Conservation (phyloP, 345 rosid species). For the Schrenkiella parvula region DNA sequence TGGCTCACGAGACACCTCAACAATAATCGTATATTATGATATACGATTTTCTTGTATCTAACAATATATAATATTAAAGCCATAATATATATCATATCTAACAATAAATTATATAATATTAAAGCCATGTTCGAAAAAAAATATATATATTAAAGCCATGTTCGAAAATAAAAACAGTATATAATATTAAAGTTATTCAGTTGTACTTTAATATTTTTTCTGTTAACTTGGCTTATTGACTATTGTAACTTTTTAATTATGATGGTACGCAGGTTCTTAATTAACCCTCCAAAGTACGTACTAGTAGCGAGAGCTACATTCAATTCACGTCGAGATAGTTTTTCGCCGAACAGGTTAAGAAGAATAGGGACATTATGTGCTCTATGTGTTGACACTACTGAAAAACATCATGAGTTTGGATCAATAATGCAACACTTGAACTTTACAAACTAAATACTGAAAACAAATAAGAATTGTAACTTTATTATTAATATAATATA, state of each 20-base stretch:
- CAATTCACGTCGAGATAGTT: background rate
- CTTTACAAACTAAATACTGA: conserved; percentile 2
- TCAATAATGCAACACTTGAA: conserved; percentile 5
- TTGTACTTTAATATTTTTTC: background rate
- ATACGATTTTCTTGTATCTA: background rate
- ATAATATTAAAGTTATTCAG: background rate
- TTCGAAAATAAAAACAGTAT: background rate
- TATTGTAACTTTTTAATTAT: background rate
- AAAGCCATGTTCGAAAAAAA: too few relatives aligned
- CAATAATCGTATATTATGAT: background rate
- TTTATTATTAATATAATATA: background rate
- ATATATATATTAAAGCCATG: too few relatives aligned
- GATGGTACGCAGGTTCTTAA: background rate
- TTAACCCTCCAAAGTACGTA: background rate
- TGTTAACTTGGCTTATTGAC: background rate
- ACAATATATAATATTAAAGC: background rate
- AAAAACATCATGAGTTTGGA: conserved; percentile 6
- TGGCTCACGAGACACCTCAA: conserved; percentile 18
- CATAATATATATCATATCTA: too few relatives aligned
- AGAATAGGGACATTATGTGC: background rate
- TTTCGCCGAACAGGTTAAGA: background rate
- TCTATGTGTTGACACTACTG: background rate
- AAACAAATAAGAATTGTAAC: background rate
- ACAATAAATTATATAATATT: too few relatives aligned
- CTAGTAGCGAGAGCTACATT: background rate